Conservation (phyloP, 345 rosid genomes). For the Hibiscus tridactylites region DNA sequence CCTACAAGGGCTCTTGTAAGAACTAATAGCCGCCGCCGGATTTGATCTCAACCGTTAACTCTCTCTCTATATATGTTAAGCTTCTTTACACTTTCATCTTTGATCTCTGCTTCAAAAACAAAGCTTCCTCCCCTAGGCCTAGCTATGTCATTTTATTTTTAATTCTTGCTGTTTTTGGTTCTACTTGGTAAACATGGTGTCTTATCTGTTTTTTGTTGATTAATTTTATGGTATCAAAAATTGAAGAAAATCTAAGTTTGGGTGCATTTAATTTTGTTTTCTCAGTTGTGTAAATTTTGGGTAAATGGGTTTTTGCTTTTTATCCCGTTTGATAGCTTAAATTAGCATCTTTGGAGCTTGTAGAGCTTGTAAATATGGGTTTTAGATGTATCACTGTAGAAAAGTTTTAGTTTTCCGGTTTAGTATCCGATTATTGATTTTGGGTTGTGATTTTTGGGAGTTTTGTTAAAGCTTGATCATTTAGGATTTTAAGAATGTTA, state of each 20-base stretch:
- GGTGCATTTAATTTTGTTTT: constrained; percentile 4
- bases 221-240: neutral
- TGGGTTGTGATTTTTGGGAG: neutral
- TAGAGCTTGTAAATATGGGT: no score
- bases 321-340: neutral
- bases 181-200: constrained; percentile 16
- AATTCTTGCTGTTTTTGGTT: neutral
- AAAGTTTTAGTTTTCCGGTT: neutral
- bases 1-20: constrained; percentile 84
- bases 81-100: neutral
- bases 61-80: constrained; percentile 13
- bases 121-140: constrained; percentile 1
- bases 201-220: constrained; percentile 1
- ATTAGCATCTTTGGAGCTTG: no score
- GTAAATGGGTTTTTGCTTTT: neutral
- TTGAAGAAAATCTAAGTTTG: neutral
- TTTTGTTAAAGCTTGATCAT: neutral
- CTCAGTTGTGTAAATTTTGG: constrained; percentile 4
- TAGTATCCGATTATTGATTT: constrained; percentile 15
- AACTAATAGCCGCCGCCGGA: constrained; percentile 65
- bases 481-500: constrained; percentile 27
- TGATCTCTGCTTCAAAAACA: neutral
- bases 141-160: neutral
- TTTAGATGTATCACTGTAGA: neutral
- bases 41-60: constrained; percentile 40